Evolutionary conservation across 2,329 filamentous ascomycete genomes (phyloP), one percentile per base, ranked within the genome.

Genomic region (Plenodomus lindquistii): DNA sequence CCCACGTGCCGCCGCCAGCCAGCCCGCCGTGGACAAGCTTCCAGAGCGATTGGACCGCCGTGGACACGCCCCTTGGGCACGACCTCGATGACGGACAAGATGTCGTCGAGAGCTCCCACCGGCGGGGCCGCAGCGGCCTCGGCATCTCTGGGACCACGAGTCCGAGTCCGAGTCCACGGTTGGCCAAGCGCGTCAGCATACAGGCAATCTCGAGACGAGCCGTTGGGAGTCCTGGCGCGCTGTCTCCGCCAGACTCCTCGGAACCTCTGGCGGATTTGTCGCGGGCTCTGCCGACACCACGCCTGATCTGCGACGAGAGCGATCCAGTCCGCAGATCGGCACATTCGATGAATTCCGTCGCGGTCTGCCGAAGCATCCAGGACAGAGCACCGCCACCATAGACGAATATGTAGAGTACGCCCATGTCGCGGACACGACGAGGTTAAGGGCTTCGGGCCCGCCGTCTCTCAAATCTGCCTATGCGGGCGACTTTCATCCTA

Each of bases 71-170:
- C 24, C 63, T 63, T 7, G 54, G 67, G 38, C 39, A 49, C 17
- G 65, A 68, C 31, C 65, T 69, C 24, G 63, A 70, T 16, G 71
- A 70, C 42, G 72, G 69, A 29, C 71, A 67, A 17, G 53, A 69
- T 44, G 59, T 66, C 19, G 58, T 59, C 34, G 58, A 63, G 20
- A 58, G 52, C 36, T 61, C 66, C 40, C 47, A 47, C n/a, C 42
- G 40, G 16, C 52, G 22, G 17, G 42, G 54, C 18, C 58, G 59
- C 16, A 53, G 46, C 37, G 73, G 73, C 11, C 50, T 75, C 27
- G 73, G 73, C 7, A 74, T 76, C 43, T 64, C 58, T 34, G 48
- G 15, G 27, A 31, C 27, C 27, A 31, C 9, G 27, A 31, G 27
- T n/a, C 44, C 50, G 48, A 52, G 40, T 21, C 54, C 15, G 41